phyloP scores from a whole-genome alignment of 768 basidiomycete genomes.

The Termitomyces sp. region DNA sequence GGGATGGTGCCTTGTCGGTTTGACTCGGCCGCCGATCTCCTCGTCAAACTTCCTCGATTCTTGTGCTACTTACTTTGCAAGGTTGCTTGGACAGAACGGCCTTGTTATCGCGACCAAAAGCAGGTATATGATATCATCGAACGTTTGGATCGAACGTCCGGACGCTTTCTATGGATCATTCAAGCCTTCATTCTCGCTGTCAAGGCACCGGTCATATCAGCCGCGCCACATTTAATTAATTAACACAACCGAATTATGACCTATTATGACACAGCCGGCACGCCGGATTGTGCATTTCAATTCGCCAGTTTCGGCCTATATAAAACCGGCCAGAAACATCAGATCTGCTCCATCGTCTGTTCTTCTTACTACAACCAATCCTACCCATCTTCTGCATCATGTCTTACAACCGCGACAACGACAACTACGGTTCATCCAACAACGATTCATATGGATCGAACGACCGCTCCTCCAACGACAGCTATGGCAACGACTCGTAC shows the following conservation, averaged over 20 bases:
- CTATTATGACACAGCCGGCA: neutral
- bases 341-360: neutral
- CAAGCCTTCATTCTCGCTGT: conserved; percentile 5
- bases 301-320: neutral
- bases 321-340: neutral
- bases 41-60: neutral
- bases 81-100: no score
- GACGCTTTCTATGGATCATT: neutral
- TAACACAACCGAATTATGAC: neutral
- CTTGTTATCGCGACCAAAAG: no score
- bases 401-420: conserved; percentile 1
- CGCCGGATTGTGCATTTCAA: neutral
- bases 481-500: conserved; percentile 18
- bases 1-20: conserved; percentile 2
- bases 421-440: conserved; percentile 22
- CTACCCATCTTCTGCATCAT: neutral
- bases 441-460: conserved; percentile 19
- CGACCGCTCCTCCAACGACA: conserved; percentile 11
- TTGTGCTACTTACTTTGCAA: neutral
- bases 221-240: conserved; percentile 8
- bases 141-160: no score
- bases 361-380: neutral
- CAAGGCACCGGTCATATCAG: conserved; percentile 4
- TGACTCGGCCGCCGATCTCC: neutral
- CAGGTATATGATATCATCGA: neutral